Evolutionary conservation across 179 eudicot species (phyloP).

Genomic region (Silene vulgaris): DNA sequence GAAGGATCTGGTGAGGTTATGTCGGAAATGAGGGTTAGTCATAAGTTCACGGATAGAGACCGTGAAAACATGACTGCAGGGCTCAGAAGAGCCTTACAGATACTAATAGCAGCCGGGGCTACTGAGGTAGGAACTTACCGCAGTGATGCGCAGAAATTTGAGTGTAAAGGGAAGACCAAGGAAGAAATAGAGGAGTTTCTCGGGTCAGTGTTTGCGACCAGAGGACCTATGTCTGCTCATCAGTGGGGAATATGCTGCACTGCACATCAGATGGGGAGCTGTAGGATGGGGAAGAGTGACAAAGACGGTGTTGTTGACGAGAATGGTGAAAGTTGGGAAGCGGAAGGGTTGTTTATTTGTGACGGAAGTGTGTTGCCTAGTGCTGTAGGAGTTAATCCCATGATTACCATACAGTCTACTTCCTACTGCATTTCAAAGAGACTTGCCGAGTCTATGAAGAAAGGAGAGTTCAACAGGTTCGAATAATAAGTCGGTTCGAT

Average conservation of each 20-base stretch:
- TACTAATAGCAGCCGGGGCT: slow-evolving; percentile 73
- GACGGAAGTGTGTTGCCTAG: slow-evolving; percentile 63
- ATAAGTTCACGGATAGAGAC: slow-evolving; percentile 28
- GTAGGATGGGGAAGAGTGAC: slow-evolving; percentile 51
- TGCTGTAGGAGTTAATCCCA: slow-evolving; percentile 74
- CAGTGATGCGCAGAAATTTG: slow-evolving; percentile 59
- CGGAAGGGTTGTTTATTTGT: slow-evolving; percentile 54
- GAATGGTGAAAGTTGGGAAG: slow-evolving; percentile 78
- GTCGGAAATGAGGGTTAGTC: slow-evolving; percentile 34
- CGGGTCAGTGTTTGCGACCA: slow-evolving; percentile 37
- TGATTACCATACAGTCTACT: slow-evolving; percentile 70
- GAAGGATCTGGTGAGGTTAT: slow-evolving; percentile 38
- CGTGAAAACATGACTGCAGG: slow-evolving; percentile 52
- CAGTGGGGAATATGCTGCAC: slow-evolving; percentile 46
- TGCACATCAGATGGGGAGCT: slow-evolving; percentile 83
- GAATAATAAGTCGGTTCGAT: neutral
- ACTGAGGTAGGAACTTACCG: slow-evolving; percentile 81
- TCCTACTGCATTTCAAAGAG: slow-evolving; percentile 55
- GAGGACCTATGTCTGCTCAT: slow-evolving; percentile 37
- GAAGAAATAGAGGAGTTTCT: slow-evolving; percentile 50
- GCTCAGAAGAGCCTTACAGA: slow-evolving; percentile 40
- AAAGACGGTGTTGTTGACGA: slow-evolving; percentile 60
- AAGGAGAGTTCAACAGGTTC: slow-evolving; percentile 18
- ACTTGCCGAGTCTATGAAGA: slow-evolving; percentile 42
- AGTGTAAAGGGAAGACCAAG: slow-evolving; percentile 40